Evolutionary conservation across 768 basidiomycete species (phyloP), one percentile per base, ranked within the genome.

Genomic region (Inosperma sp.): DNA sequence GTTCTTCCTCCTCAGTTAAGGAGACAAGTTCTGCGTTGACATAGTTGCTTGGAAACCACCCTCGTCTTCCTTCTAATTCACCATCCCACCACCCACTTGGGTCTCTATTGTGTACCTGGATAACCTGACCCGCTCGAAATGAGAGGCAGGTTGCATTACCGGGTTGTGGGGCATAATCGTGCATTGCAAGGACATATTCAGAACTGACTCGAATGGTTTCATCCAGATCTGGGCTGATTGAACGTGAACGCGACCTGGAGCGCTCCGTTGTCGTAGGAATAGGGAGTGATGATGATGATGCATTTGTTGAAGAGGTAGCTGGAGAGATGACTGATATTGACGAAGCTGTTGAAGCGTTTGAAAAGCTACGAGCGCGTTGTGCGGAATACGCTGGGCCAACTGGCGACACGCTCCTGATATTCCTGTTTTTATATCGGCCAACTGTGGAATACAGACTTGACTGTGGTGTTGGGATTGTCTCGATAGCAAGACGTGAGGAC

Each of bases 21-120:
- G 80, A 74, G 45, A 75, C 75, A 44, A 78, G 72, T 56, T 86
- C 83, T 13, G 78, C 71, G 57, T 83, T 85, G 56, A 91, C 88
- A 70, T 96, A 98, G 69, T 98, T 99, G 61, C 91, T 93, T 16
- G 96, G 96, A 68, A 98, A 98, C 96, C 96, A 99, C 10, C 96
- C 96, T 59, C 94, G 73, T 53, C 84, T 72, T 2, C 84, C 88
- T 29, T 92, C 88, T 14, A 95, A 66, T 68, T 98, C 93, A 8
- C 96, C 96, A 63, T 99, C 94, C 95, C 95, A 98, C 96, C 96
- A 98, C 0, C 96, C 96, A 59, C 85, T 89, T 3, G 75, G 54
- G 69, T 97, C 92, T 56, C 84, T 79, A 61, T 91, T 92, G 41
- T 88, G 73, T n/a, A 97, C 92, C 53, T 85, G 85, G 49, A 98